Evolutionary conservation across 371 early-diverging fungal genomes (phyloP), one percentile per base, ranked within the genome.

Genomic region (Mucor irregularis): DNA sequence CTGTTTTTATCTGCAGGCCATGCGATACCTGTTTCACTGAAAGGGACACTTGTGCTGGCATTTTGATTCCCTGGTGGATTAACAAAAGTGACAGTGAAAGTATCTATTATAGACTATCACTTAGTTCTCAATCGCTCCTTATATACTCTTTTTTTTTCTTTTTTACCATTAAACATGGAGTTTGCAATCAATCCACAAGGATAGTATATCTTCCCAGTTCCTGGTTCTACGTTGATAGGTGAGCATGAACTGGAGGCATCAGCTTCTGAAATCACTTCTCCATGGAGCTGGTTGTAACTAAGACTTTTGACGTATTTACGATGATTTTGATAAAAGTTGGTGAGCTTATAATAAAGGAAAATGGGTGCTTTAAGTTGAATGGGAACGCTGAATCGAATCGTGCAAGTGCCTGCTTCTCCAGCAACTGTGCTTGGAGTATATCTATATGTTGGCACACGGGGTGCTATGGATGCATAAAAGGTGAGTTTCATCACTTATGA

Each of bases 121-220:
- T n/a, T n/a, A n/a, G n/a, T n/a, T n/a, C n/a, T n/a, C n/a, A n/a
- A n/a, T n/a, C n/a, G n/a, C n/a, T n/a, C n/a, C n/a, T 38, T 7
- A 56, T 10, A 14, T 8, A 45, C 24, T 14, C 11, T 45, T 11
- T 56, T 29, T 43, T 42, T 6, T 28, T 21, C 14, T 40, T 19
- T 40, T 40, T 52, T 72, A 86, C 91, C 98, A 61, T 93, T 90
- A 64, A 96, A 96, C 68, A 90, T 80, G 0, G 94, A 93, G 66
- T 96, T 93, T 9, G 96, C 93, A 63, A 98, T 91, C 46, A 95
- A 75, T 0, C 98, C 98, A 61, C 95, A 96, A 17, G 98, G 97
- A 69, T 95, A 98, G 56, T 86, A 87, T 17, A 81, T 72, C 49
- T 71, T 67, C 21, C 60, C 69, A 22, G 47, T 62, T 31, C 54